Conservation (phyloP, 2,329 filamentous ascomycete species). For the Raffaelea ambrosiae region DNA sequence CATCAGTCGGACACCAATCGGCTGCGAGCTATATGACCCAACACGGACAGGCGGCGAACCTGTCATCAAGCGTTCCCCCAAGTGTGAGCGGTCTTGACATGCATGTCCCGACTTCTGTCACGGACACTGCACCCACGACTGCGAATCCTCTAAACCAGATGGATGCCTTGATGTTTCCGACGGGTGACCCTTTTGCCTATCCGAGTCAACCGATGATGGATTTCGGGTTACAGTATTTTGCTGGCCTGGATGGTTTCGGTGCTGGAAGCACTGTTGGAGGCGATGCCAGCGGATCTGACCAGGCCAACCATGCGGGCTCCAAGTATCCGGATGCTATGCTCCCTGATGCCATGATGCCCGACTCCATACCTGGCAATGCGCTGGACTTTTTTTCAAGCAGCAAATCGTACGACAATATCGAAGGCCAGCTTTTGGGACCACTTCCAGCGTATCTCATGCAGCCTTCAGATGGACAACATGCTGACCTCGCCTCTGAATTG, state of each 20-base stretch:
- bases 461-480: neutral
- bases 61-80: neutral
- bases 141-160: slow-evolving; percentile 56
- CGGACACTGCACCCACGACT: slow-evolving; percentile 3
- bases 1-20: slow-evolving; percentile 21
- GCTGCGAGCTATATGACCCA: slow-evolving; percentile 15
- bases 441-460: slow-evolving; percentile 25
- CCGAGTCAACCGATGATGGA: slow-evolving; percentile 64
- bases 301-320: no score
- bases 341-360: no score
- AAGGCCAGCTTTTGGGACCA: slow-evolving; percentile 64
- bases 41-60: slow-evolving; percentile 9
- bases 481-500: slow-evolving; percentile 10
- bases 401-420: slow-evolving; percentile 53
- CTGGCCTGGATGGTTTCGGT: neutral
- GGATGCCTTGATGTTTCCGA: slow-evolving; percentile 73
- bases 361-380: slow-evolving; percentile 13
- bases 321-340: no score
- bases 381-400: slow-evolving; percentile 41
- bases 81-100: neutral
- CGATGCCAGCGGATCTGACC: no score
- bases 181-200: slow-evolving; percentile 69
- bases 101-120: neutral
- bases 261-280: no score
- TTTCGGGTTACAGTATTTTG: slow-evolving; percentile 19